Conservation (phyloP, 805 yeast species). For the Hanseniaspora nectarophila region DNA sequence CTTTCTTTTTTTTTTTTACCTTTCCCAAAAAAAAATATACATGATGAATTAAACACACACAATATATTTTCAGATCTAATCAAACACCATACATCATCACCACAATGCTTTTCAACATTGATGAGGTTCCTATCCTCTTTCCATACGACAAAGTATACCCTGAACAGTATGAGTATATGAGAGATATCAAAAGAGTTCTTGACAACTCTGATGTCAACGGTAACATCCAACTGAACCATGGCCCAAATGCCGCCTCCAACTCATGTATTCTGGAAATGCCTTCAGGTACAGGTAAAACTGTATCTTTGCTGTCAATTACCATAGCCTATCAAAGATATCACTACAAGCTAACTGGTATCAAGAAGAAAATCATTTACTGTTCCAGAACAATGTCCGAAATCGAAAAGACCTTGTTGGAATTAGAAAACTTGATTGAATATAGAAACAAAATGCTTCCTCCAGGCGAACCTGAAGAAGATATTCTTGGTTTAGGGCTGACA, state of each 20-base stretch:
- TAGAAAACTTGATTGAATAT: constrained; percentile 76
- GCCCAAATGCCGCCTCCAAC: constrained; percentile 58
- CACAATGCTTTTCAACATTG: constrained; percentile 65
- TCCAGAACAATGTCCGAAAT: constrained; percentile 99
- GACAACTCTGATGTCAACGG: constrained; percentile 33
- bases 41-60: background rate
- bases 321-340: constrained; percentile 92
- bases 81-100: background rate
- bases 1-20: background rate
- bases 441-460: constrained; percentile 73
- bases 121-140: constrained; percentile 87
- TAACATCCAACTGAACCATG: constrained; percentile 2
- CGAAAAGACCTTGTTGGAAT: constrained; percentile 89
- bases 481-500: constrained; percentile 86
- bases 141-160: constrained; percentile 97
- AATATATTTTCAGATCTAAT: too few relatives aligned
- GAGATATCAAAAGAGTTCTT: constrained; percentile 80
- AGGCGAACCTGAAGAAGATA: constrained; percentile 60
- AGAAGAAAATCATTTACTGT: constrained; percentile 74
- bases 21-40: background rate
- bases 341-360: constrained; percentile 60
- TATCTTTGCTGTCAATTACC: constrained; percentile 77
- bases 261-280: constrained; percentile 92
- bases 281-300: constrained; percentile 97
- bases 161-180: constrained; percentile 96